Percentiles rank a stretch among this genome's conserved stretches.
These are phyloP conservation scores for Daldinia grandis DNA, from an alignment of 495 filamentous ascomycete species.

Conservation along the genomic window DNA sequence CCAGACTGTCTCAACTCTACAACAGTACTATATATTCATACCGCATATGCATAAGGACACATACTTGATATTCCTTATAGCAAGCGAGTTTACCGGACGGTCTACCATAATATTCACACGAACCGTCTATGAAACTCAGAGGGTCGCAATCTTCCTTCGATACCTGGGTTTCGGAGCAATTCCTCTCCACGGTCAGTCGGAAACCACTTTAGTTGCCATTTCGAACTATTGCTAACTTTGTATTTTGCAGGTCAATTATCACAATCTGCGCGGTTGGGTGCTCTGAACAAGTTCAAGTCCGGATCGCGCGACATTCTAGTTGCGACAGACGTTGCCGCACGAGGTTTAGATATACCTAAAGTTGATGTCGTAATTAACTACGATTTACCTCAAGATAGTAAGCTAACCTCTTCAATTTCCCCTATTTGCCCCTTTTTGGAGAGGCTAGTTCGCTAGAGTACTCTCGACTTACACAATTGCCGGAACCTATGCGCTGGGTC, in stretches of 20 bases:
- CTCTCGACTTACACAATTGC: background rate
- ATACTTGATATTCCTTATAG: conserved; percentile 79
- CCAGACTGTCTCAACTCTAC: conserved; percentile 85
- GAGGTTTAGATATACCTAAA: conserved; percentile 92
- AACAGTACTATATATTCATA: conserved; percentile 84
- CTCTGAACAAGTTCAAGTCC: conserved; percentile 85
- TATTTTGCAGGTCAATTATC: conserved; percentile 60
- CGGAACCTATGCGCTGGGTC: no score
- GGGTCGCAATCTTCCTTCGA: conserved; percentile 81
- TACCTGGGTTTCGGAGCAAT: conserved; percentile 82
- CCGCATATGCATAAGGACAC: conserved; percentile 91
- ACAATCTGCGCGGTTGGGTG: conserved; percentile 82
- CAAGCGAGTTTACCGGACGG: conserved; percentile 86
- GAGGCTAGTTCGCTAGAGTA: background rate
- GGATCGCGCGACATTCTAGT: conserved; percentile 82
- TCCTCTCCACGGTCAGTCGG: conserved; percentile 81
- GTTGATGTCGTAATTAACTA: conserved; percentile 91
- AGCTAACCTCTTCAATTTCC: background rate
- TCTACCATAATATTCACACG: conserved; percentile 87
- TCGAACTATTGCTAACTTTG: background rate
- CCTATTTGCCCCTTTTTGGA: background rate
- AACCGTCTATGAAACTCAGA: conserved; percentile 91
- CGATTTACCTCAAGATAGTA: conserved; percentile 75
- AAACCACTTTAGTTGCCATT: no score
- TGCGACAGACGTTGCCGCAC: conserved; percentile 94